Percentiles rank a stretch among this genome's conserved stretches.
Conservation (phyloP, 768 basidiomycete genomes). For the Russula lepida region DNA sequence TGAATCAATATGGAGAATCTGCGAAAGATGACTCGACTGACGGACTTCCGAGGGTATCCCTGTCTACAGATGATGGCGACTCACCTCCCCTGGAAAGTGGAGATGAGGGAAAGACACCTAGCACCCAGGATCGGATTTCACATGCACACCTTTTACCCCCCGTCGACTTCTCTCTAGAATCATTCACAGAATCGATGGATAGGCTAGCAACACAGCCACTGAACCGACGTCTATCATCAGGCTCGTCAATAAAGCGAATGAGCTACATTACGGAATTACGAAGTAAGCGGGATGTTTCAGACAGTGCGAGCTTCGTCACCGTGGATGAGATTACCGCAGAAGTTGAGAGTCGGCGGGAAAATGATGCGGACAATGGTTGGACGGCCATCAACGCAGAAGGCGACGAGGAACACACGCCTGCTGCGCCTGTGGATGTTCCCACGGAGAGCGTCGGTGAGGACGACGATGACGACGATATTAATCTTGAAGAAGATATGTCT, state of each 20-base stretch:
- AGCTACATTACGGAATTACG: conserved; percentile 78
- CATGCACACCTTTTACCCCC: conserved; percentile 64
- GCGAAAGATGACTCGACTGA: conserved; percentile 29
- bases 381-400: conserved; percentile 57
- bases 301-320: conserved; percentile 87
- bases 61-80: conserved; percentile 65
- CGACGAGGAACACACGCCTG: conserved; percentile 27
- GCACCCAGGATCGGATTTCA: conserved; percentile 24
- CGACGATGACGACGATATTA: conserved; percentile 35
- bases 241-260: conserved; percentile 49
- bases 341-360: conserved; percentile 67
- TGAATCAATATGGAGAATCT: not conserved
- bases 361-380: conserved; percentile 54
- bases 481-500: conserved; percentile 34
- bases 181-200: conserved; percentile 72
- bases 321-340: conserved; percentile 98
- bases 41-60: conserved; percentile 59
- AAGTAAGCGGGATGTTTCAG: conserved; percentile 75
- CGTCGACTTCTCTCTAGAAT: conserved; percentile 69
- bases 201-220: conserved; percentile 34
- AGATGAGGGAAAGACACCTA: conserved; percentile 31
- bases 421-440: conserved; percentile 27
- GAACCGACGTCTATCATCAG: conserved; percentile 33
- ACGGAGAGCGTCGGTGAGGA: conserved; percentile 41
- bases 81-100: conserved; percentile 54